phyloP scores from a whole-genome alignment of 192 early-diverging fungal genomes.

The Obelidium mucronatum region DNA sequence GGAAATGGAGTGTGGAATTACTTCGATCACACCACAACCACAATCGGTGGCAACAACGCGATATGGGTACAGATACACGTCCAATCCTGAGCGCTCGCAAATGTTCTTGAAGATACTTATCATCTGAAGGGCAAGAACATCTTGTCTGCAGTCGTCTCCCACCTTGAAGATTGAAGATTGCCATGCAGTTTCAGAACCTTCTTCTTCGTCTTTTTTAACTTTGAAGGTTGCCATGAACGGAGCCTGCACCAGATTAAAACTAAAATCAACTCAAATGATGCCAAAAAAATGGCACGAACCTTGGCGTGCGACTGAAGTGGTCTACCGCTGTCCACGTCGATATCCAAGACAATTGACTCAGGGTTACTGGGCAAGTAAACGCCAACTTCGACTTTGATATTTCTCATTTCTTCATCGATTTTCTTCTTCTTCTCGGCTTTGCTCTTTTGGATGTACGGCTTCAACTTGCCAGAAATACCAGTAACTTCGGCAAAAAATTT shows the following conservation, averaged over 20 bases:
- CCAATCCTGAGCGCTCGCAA: slow-evolving; percentile 86
- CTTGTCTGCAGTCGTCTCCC: slow-evolving; percentile 99
- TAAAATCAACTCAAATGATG: background rate
- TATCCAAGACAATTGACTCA: slow-evolving; percentile 92
- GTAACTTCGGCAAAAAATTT: slow-evolving; percentile 95
- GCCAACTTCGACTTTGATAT: slow-evolving; percentile 93
- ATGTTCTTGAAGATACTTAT: slow-evolving; percentile 98
- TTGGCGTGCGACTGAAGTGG: slow-evolving; percentile 98
- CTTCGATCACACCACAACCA: slow-evolving; percentile 98
- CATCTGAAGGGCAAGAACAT: slow-evolving; percentile 96
- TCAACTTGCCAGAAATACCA: slow-evolving; percentile 96
- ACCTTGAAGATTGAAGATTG: slow-evolving; percentile 99
- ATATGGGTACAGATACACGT: slow-evolving; percentile 97
- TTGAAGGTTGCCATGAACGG: slow-evolving; percentile 99
- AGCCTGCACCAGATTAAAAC: slow-evolving; percentile 59
- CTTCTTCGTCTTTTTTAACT: slow-evolving; percentile 69
- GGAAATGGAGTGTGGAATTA: slow-evolving; percentile 96
- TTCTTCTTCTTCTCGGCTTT: slow-evolving; percentile 98
- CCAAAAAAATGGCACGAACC: slow-evolving; percentile 40
- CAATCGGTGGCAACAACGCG: slow-evolving; percentile 96
- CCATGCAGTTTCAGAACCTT: slow-evolving; percentile 66
- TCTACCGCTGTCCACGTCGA: slow-evolving; percentile 92
- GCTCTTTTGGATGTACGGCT: slow-evolving; percentile 83
- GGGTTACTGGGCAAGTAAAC: slow-evolving; percentile 99
- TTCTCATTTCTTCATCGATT: slow-evolving; percentile 97